Conservation (phyloP, 2,329 filamentous ascomycete genomes). For the Phoma sp. region DNA sequence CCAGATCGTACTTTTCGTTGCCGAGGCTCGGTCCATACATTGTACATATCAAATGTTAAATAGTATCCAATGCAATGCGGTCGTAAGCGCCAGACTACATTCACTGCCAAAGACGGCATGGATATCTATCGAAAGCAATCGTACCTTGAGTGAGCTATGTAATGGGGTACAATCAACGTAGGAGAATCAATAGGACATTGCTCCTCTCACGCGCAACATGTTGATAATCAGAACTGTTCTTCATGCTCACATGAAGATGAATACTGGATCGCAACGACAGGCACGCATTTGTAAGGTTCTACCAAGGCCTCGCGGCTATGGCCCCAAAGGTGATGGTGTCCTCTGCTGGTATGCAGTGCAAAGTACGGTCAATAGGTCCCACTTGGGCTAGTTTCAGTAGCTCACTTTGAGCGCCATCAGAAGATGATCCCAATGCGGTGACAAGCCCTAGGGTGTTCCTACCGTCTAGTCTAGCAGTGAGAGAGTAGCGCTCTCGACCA, state of each 20-base stretch:
- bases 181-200: too few species aligned
- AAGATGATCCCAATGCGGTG: not conserved
- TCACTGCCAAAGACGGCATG: not conserved
- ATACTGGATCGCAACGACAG: not conserved
- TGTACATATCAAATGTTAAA: not conserved
- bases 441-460: not conserved
- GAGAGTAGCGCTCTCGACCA: not conserved
- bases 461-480: slow-evolving; percentile 1
- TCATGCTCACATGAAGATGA: not conserved
- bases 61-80: not conserved
- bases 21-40: not conserved
- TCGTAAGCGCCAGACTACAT: too few species aligned
- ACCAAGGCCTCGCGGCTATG: slow-evolving; percentile 3
- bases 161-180: too few species aligned
- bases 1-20: not conserved
- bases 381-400: not conserved
- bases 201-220: not conserved
- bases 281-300: not conserved
- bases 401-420: not conserved
- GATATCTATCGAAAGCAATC: not conserved
- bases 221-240: not conserved
- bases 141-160: too few species aligned
- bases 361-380: not conserved
- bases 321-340: not conserved
- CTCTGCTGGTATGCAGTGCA: not conserved